A percentile compares a stretch with the other conserved stretches of the same genome.
Conservation (phyloP, 2,329 filamentous ascomycete genomes). For the Dactylella cylindrospora region DNA sequence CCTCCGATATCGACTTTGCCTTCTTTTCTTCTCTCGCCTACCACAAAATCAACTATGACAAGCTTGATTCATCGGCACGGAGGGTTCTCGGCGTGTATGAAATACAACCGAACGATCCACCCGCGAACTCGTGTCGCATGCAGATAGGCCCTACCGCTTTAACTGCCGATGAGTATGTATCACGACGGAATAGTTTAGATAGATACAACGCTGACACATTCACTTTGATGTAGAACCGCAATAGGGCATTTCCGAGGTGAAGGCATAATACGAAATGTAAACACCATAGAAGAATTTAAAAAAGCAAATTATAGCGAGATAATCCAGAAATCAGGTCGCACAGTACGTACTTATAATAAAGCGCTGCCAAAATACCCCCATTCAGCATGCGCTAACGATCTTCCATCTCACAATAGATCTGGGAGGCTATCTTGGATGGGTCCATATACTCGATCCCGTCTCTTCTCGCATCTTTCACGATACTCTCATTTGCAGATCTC, state of each 20-base stretch:
- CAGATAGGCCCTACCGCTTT: slow-evolving; percentile 86
- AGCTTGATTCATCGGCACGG: slow-evolving; percentile 88
- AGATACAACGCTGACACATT: neutral
- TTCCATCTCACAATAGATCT: slow-evolving; percentile 65
- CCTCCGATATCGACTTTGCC: slow-evolving; percentile 89
- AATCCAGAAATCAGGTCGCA: slow-evolving; percentile 74
- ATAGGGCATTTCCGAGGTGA: slow-evolving; percentile 65
- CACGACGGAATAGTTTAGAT: no score
- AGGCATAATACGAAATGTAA: slow-evolving; percentile 92
- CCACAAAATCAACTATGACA: slow-evolving; percentile 94
- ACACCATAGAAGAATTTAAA: slow-evolving; percentile 91
- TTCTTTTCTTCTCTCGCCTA: slow-evolving; percentile 93
- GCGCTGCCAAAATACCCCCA: neutral
- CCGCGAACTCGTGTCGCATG: slow-evolving; percentile 79
- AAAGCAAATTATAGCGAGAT: slow-evolving; percentile 76
- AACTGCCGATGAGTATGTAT: slow-evolving; percentile 74
- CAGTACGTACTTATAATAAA: slow-evolving; percentile 58
- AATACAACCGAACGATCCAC: slow-evolving; percentile 68
- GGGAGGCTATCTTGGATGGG: slow-evolving; percentile 95
- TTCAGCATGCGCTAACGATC: slow-evolving; percentile 48
- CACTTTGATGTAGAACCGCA: slow-evolving; percentile 40
- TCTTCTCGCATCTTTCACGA: slow-evolving; percentile 80
- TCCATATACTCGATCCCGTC: slow-evolving; percentile 95
- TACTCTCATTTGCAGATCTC: slow-evolving; percentile 89
- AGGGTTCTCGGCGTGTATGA: slow-evolving; percentile 87